A percentile compares a stretch with the other conserved stretches of the same genome.
Conservation (phyloP, 306 rosid species). For the Parietaria judaica region DNA sequence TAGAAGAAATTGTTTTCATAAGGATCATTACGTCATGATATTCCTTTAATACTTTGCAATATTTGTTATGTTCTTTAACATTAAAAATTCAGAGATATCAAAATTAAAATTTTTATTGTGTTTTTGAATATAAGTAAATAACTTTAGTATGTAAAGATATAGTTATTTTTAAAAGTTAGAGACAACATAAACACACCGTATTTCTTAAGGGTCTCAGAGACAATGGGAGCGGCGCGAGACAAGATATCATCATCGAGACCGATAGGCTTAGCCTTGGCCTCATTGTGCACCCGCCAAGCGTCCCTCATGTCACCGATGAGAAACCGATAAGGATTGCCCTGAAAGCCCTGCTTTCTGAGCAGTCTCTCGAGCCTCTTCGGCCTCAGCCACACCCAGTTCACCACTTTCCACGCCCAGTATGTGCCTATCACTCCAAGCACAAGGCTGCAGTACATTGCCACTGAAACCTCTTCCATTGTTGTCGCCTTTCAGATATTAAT, state of each 20-base stretch:
- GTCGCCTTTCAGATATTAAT: too few species aligned
- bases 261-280: slow-evolving; percentile 36
- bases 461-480: too few species aligned
- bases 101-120: too few species aligned
- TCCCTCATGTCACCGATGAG: slow-evolving; percentile 28
- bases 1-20: neutral
- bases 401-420: slow-evolving; percentile 29
- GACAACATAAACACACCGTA: neutral
- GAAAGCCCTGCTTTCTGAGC: slow-evolving; percentile 37
- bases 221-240: slow-evolving; percentile 28
- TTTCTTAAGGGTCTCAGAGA: neutral
- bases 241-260: slow-evolving; percentile 26
- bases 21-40: too few species aligned
- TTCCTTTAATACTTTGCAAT: too few species aligned
- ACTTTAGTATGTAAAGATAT: too few species aligned
- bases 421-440: neutral
- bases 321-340: slow-evolving; percentile 36
- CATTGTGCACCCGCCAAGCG: slow-evolving; percentile 2
- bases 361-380: slow-evolving; percentile 39
- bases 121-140: too few species aligned
- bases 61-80: too few species aligned
- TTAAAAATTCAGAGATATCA: too few species aligned
- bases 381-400: slow-evolving; percentile 52
- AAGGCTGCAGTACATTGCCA: too few species aligned
- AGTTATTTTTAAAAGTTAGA: neutral